Evolutionary conservation across 495 filamentous ascomycete genomes (phyloP).

Genomic region (Penicillium egyptiacum): DNA sequence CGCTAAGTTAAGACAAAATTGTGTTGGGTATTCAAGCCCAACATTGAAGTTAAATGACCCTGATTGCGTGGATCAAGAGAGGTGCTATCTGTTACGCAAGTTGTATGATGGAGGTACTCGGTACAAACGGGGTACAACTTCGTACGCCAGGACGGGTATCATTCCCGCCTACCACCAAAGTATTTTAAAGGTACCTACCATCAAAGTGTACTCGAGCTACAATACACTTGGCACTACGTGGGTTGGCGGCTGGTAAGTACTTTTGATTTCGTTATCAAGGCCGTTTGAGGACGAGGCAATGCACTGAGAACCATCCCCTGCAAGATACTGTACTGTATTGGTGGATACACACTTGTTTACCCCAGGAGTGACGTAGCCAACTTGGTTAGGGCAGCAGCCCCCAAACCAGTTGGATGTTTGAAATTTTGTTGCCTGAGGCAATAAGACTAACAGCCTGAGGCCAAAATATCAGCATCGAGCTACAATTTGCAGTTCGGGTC

Average conservation of each 20-base stretch:
- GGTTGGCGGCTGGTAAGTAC: constrained; percentile 1
- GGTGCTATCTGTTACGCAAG: constrained; percentile 23
- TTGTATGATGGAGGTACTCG: constrained; percentile 20
- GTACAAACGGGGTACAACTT: constrained; percentile 15
- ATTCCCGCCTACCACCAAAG: constrained; percentile 4
- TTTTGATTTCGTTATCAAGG: background rate
- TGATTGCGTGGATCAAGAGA: constrained; percentile 29
- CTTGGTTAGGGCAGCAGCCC: constrained; percentile 28
- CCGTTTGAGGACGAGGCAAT: background rate
- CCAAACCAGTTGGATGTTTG: background rate
- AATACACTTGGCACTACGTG: constrained; percentile 2
- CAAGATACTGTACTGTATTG: constrained; percentile 15
- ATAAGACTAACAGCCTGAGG: constrained; percentile 27
- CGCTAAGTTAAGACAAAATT: constrained; percentile 9
- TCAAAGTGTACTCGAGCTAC: background rate
- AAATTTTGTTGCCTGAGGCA: background rate
- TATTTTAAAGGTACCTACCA: constrained; percentile 1
- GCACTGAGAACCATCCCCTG: background rate
- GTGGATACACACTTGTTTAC: constrained; percentile 29
- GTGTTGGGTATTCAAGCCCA: constrained; percentile 35
- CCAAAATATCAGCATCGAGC: constrained; percentile 9
- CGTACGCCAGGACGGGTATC: constrained; percentile 4
- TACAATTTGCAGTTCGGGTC: constrained; percentile 32
- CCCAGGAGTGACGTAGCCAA: constrained; percentile 36
- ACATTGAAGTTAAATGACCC: constrained; percentile 27